Evolutionary conservation across 805 yeast species (phyloP).

Genomic region (Cyberlindnera saturnus): DNA sequence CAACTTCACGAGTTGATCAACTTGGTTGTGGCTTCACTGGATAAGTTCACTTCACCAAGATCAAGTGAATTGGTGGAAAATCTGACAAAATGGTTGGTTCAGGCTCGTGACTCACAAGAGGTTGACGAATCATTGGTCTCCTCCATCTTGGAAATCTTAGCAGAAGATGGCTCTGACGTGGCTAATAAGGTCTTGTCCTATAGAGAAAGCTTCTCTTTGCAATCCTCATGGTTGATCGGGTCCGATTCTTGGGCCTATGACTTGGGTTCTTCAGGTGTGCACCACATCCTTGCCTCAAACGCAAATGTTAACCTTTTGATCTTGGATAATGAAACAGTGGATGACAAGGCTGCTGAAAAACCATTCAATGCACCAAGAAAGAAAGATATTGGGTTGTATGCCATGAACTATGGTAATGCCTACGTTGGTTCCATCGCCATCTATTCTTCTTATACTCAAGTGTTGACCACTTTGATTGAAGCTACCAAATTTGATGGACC

Average conservation of each 20-base stretch:
- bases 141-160: conserved; percentile 33
- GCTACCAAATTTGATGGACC: conserved; percentile 91
- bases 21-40: conserved; percentile 27
- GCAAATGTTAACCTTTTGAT: conserved; percentile 78
- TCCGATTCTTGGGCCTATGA: conserved; percentile 96
- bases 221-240: conserved; percentile 79
- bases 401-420: conserved; percentile 85
- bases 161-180: conserved; percentile 33
- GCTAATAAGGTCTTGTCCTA: conserved; percentile 42
- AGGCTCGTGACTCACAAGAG: conserved; percentile 30
- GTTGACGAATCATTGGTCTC: conserved; percentile 4
- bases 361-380: conserved; percentile 48
- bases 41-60: conserved; percentile 35
- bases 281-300: conserved; percentile 69
- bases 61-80: conserved; percentile 45
- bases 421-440: conserved; percentile 94
- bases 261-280: conserved; percentile 87
- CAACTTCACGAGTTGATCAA: conserved; percentile 28
- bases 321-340: conserved; percentile 78
- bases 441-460: conserved; percentile 89
- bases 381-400: conserved; percentile 90
- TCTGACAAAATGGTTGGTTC: conserved; percentile 67
- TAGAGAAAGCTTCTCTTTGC: conserved; percentile 39
- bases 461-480: conserved; percentile 80
- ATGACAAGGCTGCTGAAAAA: conserved; percentile 25